A percentile compares a stretch with the other conserved stretches of the same genome.
phyloP scores from a whole-genome alignment of 2,329 filamentous ascomycete species.

The Graphium sp. region DNA sequence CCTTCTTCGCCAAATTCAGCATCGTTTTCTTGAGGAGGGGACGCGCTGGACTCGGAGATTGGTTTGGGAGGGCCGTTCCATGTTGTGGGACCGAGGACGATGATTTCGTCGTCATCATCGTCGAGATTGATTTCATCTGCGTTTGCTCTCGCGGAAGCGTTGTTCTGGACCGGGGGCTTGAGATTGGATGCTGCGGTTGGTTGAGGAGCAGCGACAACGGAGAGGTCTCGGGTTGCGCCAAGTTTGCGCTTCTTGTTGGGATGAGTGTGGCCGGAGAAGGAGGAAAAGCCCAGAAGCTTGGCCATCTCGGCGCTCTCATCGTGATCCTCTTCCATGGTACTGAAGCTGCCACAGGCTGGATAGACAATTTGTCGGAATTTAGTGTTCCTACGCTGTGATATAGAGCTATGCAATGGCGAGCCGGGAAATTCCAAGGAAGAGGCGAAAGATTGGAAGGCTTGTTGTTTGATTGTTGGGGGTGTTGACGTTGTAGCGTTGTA shows the following conservation, averaged over 20 bases:
- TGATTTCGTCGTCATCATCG: background rate
- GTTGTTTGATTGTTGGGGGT: too few species aligned
- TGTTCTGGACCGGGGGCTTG: conserved; percentile 12
- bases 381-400: too few species aligned
- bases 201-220: conserved; percentile 25
- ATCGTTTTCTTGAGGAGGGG: too few species aligned
- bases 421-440: too few species aligned
- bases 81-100: background rate
- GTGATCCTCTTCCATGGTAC: background rate
- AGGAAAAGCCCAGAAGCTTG: conserved; percentile 55
- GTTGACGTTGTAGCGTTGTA: too few species aligned
- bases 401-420: too few species aligned
- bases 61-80: background rate
- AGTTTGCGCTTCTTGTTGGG: conserved; percentile 50
- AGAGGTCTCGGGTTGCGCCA: background rate
- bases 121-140: conserved; percentile 19
- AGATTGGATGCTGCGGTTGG: conserved; percentile 18
- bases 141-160: conserved; percentile 11
- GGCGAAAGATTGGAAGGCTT: too few species aligned
- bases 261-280: conserved; percentile 45
- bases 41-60: too few species aligned
- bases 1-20: too few species aligned
- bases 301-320: conserved; percentile 36
- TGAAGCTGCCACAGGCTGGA: too few species aligned
- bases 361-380: too few species aligned